A percentile compares a stretch with the other conserved stretches of the same genome.
These are phyloP conservation scores for Jaminaea rosea DNA, from an alignment of 1,284 basidiomycete genomes.

Conservation along the genomic window DNA sequence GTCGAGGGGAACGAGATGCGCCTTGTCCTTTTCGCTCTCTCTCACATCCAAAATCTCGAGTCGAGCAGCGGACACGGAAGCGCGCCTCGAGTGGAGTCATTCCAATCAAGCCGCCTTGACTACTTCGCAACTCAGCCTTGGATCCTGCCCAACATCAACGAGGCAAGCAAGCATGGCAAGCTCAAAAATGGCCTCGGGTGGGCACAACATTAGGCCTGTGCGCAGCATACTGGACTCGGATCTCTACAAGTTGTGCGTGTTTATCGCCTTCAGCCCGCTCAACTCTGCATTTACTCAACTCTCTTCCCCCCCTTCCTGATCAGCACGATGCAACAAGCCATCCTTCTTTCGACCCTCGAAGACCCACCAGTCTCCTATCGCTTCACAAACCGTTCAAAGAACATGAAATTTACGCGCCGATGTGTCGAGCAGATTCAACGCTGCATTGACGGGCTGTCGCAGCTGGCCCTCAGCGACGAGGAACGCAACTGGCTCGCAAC, in stretches of 20 bases:
- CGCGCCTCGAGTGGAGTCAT: too few relatives aligned
- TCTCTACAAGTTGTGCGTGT: conserved; percentile 95
- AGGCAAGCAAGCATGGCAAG: too few relatives aligned
- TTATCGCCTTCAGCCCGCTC: too few relatives aligned
- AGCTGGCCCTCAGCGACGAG: conserved; percentile 56
- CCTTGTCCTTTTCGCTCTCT: too few relatives aligned
- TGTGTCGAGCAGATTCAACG: conserved; percentile 61
- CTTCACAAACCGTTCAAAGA: conserved; percentile 74
- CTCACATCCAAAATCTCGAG: too few relatives aligned
- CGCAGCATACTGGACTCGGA: conserved; percentile 82
- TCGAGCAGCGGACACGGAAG: too few relatives aligned
- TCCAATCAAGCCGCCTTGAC: too few relatives aligned
- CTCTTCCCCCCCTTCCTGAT: neutral
- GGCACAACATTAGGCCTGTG: conserved; percentile 4
- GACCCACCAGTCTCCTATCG: conserved; percentile 56
- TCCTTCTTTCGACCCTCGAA: conserved; percentile 67
- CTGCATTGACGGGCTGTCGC: conserved; percentile 56
- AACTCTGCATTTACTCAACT: neutral
- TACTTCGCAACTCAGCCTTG: too few relatives aligned
- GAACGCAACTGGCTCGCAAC: conserved; percentile 64
- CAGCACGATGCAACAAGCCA: conserved; percentile 95
- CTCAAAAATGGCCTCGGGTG: neutral
- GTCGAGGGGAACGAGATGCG: too few relatives aligned
- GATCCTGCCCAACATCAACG: too few relatives aligned
- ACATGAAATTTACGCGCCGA: conserved; percentile 63